Evolutionary conservation across 345 rosid species (phyloP).

Genomic region (Pistacia integerrima): DNA sequence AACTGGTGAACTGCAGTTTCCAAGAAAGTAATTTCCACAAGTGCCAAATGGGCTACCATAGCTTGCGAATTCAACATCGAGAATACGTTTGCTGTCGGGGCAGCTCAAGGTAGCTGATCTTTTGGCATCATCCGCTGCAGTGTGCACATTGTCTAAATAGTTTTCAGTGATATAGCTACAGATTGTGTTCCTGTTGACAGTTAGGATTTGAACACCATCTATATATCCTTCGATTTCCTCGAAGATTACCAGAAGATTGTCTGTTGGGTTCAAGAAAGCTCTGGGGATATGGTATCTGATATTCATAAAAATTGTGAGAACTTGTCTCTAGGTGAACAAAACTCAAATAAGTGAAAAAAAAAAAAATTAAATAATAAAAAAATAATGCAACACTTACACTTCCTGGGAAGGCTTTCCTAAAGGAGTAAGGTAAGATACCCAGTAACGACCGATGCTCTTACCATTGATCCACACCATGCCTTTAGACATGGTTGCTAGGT

Average conservation of each 20-base stretch:
- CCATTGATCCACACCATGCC: conserved; percentile 63
- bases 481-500: conserved; percentile 38
- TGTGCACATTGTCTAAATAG: conserved; percentile 21
- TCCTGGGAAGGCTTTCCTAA: conserved; percentile 43
- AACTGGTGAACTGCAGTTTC: conserved; percentile 38
- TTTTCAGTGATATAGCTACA: conserved; percentile 43
- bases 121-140: conserved; percentile 20
- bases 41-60: conserved; percentile 44
- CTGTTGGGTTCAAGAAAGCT: conserved; percentile 38
- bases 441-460: conserved; percentile 46
- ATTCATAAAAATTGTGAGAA: background rate
- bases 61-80: conserved; percentile 46
- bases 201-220: conserved; percentile 32
- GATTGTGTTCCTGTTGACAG: conserved; percentile 42
- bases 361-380: background rate
- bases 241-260: conserved; percentile 42
- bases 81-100: conserved; percentile 27
- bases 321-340: background rate
- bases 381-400: conserved; percentile 32
- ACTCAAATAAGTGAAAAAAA: background rate
- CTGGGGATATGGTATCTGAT: conserved; percentile 54
- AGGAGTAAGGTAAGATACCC: conserved; percentile 45
- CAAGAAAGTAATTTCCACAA: conserved; percentile 38
- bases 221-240: conserved; percentile 45
- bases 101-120: conserved; percentile 36